phyloP scores from a whole-genome alignment of 2,329 filamentous ascomycete species.

The Teratosphaeria viscida region DNA sequence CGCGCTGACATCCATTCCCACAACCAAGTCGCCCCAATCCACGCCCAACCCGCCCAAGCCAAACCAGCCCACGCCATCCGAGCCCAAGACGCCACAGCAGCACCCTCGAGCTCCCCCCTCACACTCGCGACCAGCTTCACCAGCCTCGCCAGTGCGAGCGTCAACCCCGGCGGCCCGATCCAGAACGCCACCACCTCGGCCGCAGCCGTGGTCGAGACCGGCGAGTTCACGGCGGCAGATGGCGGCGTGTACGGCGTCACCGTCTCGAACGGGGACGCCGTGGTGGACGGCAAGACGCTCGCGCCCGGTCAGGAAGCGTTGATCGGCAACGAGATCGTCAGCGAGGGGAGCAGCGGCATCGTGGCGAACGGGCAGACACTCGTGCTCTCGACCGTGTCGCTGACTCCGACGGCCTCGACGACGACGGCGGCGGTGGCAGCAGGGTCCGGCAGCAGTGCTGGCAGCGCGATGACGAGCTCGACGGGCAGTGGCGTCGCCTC shows the following conservation, averaged over 20 bases:
- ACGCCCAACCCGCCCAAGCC: background rate
- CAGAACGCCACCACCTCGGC: background rate
- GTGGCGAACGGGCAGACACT: conserved; percentile 5
- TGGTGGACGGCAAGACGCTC: conserved; percentile 13
- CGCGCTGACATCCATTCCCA: background rate
- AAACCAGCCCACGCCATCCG: background rate
- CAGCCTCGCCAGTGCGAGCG: background rate
- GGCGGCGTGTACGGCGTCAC: conserved; percentile 11
- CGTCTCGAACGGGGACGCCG: conserved; percentile 3
- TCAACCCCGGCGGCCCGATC: background rate
- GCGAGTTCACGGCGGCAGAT: conserved; percentile 9
- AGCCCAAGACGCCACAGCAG: background rate
- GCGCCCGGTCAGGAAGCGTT: conserved; percentile 1
- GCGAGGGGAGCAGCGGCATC: conserved; percentile 1
- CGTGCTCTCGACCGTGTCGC: background rate
- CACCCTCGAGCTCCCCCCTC: background rate
- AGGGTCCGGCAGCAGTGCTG: background rate
- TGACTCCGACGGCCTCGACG: background rate
- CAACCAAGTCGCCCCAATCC: background rate
- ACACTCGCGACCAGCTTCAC: background rate
- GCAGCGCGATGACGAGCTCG: background rate
- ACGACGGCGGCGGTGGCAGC: background rate
- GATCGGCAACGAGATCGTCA: conserved; percentile 6
- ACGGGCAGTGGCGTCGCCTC: background rate
- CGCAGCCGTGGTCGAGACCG: background rate